phyloP scores from a whole-genome alignment of 2,329 filamentous ascomycete genomes.

The Sporothrix humicola region DNA sequence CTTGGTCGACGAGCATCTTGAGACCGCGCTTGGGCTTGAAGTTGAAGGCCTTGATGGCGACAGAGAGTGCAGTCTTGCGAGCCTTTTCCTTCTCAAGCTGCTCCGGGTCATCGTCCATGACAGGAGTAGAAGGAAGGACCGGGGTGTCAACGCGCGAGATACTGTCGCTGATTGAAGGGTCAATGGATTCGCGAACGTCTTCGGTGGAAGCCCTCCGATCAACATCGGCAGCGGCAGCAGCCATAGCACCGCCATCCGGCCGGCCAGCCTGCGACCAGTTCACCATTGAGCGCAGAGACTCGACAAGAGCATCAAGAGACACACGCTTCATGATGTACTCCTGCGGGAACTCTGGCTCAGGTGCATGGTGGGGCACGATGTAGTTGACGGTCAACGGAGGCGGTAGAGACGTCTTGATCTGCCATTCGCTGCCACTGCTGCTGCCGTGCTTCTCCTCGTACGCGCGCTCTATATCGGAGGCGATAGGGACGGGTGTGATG shows the following conservation, averaged over 20 bases:
- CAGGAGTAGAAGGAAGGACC: conserved; percentile 67
- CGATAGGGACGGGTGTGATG: conserved; percentile 76
- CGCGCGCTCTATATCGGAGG: conserved; percentile 77
- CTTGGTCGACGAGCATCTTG: conserved; percentile 79
- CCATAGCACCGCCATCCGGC: conserved; percentile 58
- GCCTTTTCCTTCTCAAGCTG: conserved; percentile 96
- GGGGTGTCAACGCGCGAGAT: conserved; percentile 67
- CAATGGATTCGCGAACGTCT: conserved; percentile 73
- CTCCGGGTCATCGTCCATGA: conserved; percentile 81
- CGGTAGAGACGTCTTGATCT: conserved; percentile 81
- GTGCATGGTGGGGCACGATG: conserved; percentile 65
- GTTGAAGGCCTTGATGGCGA: conserved; percentile 91
- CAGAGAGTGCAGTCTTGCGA: conserved; percentile 87
- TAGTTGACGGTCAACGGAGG: conserved; percentile 83
- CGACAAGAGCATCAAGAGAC: conserved; percentile 85
- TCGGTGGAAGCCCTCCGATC: conserved; percentile 61
- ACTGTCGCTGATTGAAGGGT: conserved; percentile 67
- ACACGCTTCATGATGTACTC: conserved; percentile 93
- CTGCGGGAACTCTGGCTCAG: conserved; percentile 75
- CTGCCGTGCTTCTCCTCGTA: conserved; percentile 80
- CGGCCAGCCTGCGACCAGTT: conserved; percentile 79
- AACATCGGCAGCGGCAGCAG: conserved; percentile 49
- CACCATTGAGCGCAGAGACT: conserved; percentile 85
- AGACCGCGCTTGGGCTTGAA: conserved; percentile 96
- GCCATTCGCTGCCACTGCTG: conserved; percentile 74